phyloP scores from a whole-genome alignment of 257 asterid genomes.

The Primulina huaijiensis region DNA sequence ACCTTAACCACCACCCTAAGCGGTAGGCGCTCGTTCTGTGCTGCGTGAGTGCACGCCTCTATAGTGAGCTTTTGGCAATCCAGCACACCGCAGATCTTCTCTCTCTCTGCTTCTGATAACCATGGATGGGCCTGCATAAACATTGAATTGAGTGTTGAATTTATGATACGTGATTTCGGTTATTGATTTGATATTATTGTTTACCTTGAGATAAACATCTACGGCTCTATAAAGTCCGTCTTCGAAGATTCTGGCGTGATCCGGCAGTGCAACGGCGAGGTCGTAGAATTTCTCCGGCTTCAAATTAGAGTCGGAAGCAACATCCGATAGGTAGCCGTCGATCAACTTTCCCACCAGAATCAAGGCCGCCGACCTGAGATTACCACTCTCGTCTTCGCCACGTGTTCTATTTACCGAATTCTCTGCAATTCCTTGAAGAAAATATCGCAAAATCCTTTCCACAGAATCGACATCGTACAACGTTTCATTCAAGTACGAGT shows the following conservation, averaged over 20 bases:
- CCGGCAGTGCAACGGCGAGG: slow-evolving; percentile 73
- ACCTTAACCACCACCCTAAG: slow-evolving; percentile 94
- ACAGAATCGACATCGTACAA: slow-evolving; percentile 90
- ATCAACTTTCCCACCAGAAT: slow-evolving; percentile 84
- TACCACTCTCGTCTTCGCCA: slow-evolving; percentile 38
- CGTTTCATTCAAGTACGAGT: slow-evolving; percentile 87
- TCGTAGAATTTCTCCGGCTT: slow-evolving; percentile 71
- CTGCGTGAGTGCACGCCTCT: slow-evolving; percentile 98
- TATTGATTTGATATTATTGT: too few relatives aligned
- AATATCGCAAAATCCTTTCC: slow-evolving; percentile 66
- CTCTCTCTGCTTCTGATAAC: slow-evolving; percentile 81
- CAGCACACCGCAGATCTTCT: slow-evolving; percentile 69
- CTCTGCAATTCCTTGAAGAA: slow-evolving; percentile 50
- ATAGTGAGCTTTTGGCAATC: slow-evolving; percentile 88
- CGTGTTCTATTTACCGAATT: slow-evolving; percentile 38
- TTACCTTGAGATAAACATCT: slow-evolving; percentile 92
- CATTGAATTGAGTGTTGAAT: background rate
- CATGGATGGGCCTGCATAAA: slow-evolving; percentile 74
- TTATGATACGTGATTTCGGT: background rate
- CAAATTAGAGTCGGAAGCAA: slow-evolving; percentile 88
- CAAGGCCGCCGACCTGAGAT: slow-evolving; percentile 54
- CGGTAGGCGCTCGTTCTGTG: slow-evolving; percentile 94
- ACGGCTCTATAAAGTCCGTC: slow-evolving; percentile 97
- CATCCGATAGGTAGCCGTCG: slow-evolving; percentile 93
- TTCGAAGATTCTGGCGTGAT: slow-evolving; percentile 77